Evolutionary conservation across 1,284 basidiomycete species (phyloP), one percentile per base, ranked within the genome.

Genomic region (Xanthoconium separans): DNA sequence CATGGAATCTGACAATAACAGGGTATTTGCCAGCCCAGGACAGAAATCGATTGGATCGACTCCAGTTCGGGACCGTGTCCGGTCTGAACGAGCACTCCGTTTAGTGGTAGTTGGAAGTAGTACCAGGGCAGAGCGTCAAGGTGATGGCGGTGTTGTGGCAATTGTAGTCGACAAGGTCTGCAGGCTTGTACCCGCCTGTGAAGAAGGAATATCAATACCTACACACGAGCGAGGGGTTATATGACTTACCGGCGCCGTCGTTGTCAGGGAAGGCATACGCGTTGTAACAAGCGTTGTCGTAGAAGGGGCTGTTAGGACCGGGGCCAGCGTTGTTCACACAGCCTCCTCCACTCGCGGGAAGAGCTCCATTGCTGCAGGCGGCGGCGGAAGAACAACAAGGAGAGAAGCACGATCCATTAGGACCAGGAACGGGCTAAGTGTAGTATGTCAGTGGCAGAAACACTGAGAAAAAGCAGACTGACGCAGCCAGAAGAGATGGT

Each of bases 241-340:
- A 2, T 12, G 34, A 61, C 61, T 52, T 50, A 66, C 65, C 2
- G 10, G 64, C 33, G 24, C 70, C 70, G 18, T 70, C 69, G 40
- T 69, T 71, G 58, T 70, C 70, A 24, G 70, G 67, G 65, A 69
- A 69, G 40, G 58, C 64, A 12, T 55, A 66, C 34, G 70, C 67
- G 13, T 72, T 71, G 47, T 51, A 58, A 46, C 70, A 72, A 3
- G 55, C 58, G 20, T 37, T 13, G 15, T 68, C 66, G 58, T 69
- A 69, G 62, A 69, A 69, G 30, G 52, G 1, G n/a, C 65, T 66
- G 55, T 70, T 46, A 10, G 67, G 67, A 18, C 67, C 67, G 30
- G 67, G 68, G 5, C 62, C 65, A 0, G 58, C 69, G 22, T 70
- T 70, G 50, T 60, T 51, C 8, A 29, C 24, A 44, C 68, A 72